Base-by-base conservation (phyloP, 2,329 filamentous ascomycete species). In the Keithomyces neogunnii region DNA sequence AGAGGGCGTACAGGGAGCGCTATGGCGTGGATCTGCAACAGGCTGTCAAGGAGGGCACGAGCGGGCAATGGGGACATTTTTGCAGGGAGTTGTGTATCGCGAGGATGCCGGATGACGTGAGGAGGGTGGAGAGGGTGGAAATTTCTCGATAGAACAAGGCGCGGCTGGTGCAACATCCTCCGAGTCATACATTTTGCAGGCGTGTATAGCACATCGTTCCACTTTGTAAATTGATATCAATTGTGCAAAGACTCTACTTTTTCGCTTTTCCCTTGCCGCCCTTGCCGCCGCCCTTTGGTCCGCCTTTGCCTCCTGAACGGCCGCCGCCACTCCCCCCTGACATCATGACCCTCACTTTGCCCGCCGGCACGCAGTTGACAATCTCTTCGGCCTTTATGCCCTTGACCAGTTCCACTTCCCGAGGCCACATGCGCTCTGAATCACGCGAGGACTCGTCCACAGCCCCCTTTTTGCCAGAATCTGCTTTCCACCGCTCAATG, bases 321-420 rank as follows among this genome's bases (percentile, higher is more conserved):
- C 73, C 69, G 13, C 66, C 68, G 30, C 70, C 70, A 33, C 65
- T 62, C 36, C 69, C 68, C 1, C 82, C 82, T 11, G 78, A 74
- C 73, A 87, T 81, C 81, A 95, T 87, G 39, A 95, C 81, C 60
- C 86, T 81, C 38, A 93, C 80, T 66, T 88, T 92, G 33, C 84
- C 78, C 0, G 95, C 89, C 0, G 89, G 88, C 56, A 96, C 79
- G 4, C 82, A 80, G 59, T 92, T 91, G 51, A 90, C 80, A 13
- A 89, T 79, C 70, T 96, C 91, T 53, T 88, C 84, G 28, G 89
- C 82, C 69, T 90, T 93, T 73, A 90, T 82, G 0, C 74, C 81
- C 69, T 86, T 86, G 55, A 97, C 78, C 36, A 96, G 70, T 66
- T 96, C 91, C n/a, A 87, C 80, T 68, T 97, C 93, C 13, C 84